These are phyloP conservation scores for Allium cepa DNA, from an alignment of 106 monocot genomes.

Conservation along the genomic window DNA sequence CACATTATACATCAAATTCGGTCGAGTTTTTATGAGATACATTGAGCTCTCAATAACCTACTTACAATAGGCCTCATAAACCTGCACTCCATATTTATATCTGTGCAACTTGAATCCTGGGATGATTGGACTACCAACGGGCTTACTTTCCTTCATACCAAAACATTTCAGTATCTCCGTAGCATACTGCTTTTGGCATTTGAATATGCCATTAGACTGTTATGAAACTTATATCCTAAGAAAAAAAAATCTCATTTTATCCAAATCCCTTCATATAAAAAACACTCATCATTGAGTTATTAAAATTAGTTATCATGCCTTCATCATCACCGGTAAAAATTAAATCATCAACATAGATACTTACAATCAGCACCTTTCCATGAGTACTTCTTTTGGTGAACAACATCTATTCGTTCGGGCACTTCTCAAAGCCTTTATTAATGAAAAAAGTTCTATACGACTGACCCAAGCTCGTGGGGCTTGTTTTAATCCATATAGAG, in stretches of 20 bases:
- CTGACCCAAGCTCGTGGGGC: neutral
- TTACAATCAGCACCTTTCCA: neutral
- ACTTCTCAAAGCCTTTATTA: neutral
- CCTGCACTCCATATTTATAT: neutral
- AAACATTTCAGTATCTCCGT: neutral
- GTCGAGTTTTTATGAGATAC: too few species aligned
- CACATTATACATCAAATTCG: too few species aligned
- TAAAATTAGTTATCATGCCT: neutral
- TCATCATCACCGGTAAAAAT: neutral
- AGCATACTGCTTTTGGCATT: neutral
- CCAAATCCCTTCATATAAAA: too few species aligned
- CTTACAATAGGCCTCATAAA: neutral
- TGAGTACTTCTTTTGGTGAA: neutral
- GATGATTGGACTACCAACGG: neutral
- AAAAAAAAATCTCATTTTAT: neutral
- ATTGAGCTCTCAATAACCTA: neutral
- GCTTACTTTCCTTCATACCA: neutral
- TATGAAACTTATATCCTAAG: too few species aligned
- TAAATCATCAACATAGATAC: neutral
- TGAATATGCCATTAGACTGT: neutral
- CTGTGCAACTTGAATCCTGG: neutral
- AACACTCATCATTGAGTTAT: neutral
- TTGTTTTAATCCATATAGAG: neutral
- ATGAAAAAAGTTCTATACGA: too few species aligned
- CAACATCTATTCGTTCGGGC: neutral